Evolutionary conservation across 495 filamentous ascomycete species (phyloP).

Genomic region (Penicillium coprophilum): DNA sequence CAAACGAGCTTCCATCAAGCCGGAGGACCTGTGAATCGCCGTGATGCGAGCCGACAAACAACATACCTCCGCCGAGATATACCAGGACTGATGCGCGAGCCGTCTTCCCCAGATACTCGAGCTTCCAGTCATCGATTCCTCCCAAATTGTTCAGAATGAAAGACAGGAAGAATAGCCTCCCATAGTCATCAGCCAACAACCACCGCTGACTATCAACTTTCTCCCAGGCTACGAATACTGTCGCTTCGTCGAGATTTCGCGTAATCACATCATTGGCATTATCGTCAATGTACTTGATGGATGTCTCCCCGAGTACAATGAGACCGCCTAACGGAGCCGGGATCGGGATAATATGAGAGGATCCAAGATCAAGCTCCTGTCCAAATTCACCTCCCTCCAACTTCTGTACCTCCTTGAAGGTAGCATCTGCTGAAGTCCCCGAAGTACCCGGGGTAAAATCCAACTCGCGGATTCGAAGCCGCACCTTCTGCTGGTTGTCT

Average conservation of each 20-base stretch:
- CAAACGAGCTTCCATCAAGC: conserved; percentile 54
- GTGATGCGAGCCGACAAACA: conserved; percentile 90
- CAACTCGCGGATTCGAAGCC: conserved; percentile 59
- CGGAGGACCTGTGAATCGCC: conserved; percentile 85
- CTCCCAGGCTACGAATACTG: conserved; percentile 86
- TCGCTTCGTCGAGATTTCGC: conserved; percentile 64
- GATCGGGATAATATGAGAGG: conserved; percentile 82
- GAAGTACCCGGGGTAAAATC: conserved; percentile 48
- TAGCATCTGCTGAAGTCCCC: conserved; percentile 48
- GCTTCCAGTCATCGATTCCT: conserved; percentile 64
- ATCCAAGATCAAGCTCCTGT: conserved; percentile 68
- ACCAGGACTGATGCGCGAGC: conserved; percentile 74
- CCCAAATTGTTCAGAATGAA: conserved; percentile 61
- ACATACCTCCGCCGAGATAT: conserved; percentile 68
- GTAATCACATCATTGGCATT: conserved; percentile 61
- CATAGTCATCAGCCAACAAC: conserved; percentile 88
- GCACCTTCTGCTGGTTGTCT: conserved; percentile 61
- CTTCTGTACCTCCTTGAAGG: conserved; percentile 50
- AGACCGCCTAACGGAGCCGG: conserved; percentile 65
- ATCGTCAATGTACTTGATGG: conserved; percentile 78
- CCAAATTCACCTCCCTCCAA: conserved; percentile 35
- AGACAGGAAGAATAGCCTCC: conserved; percentile 75
- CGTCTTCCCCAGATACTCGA: conserved; percentile 66
- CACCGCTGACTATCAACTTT: conserved; percentile 76
- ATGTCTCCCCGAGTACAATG: conserved; percentile 81